Evolutionary conservation across 768 basidiomycete genomes (phyloP), one percentile per base, ranked within the genome.

Genomic region (Auricularia auricula-judae): DNA sequence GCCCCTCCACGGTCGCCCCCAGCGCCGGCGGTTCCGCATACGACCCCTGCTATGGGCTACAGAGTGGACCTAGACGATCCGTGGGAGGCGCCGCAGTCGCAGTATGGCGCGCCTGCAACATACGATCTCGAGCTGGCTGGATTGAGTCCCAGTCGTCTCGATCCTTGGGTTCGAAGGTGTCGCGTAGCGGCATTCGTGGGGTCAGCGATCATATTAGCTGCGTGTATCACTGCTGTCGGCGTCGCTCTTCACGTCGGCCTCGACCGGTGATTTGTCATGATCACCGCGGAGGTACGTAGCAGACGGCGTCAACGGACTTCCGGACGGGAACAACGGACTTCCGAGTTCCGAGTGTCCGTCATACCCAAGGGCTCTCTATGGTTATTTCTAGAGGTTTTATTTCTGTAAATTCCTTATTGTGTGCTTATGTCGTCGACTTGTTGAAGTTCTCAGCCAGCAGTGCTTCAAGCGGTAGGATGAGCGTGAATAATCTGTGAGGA

Each of bases 161-260:
- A 64, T 23, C 51, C 56, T 33, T 64, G 63, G 63, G 63, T 64
- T 34, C 3, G 21, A 4, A 80, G 62, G 74, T 79, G 66, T 78
- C 82, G 81, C 75, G 81, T 76, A 75, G 89, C 79, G 71, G 87
- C 71, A 76, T 83, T 85, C 76, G 79, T 72, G 76, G 87, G 79
- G 71, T 87, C 75, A 74, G 76, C 76, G 67, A 74, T 78, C 77
- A 80, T 82, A 2, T 36, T 72, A n/a, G 65, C 71, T 1, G 85
- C 81, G 4, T 79, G 86, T 66, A 78, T 87, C 51, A 82, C 76
- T 47, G 76, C 80, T 23, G 68, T 87, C 65, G 67, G 84, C 62
- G 71, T 83, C 16, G 68, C 79, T 35, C 76, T 76, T 7, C 63
- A 51, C 44, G 53, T 42, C 39, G 39, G 39, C 12, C 39, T 42